phyloP scores from a whole-genome alignment of 495 filamentous ascomycete genomes.

The Pseudoneurospora amorphoporcata region DNA sequence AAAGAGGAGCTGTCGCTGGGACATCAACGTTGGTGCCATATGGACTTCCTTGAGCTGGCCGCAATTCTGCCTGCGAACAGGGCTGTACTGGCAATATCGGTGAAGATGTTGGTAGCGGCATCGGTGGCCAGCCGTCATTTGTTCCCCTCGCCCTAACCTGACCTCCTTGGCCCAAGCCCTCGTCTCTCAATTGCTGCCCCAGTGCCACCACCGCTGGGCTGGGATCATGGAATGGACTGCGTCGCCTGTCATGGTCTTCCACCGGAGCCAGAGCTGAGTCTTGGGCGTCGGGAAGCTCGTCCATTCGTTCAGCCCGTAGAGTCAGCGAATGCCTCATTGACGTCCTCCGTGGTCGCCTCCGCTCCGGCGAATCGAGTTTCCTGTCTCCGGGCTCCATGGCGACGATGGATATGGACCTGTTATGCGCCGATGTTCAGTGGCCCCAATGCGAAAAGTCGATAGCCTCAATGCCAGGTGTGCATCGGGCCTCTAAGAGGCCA shows the following conservation, averaged over 20 bases:
- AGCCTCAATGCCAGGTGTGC: neutral
- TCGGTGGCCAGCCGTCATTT: too few species aligned
- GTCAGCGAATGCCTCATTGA: slow-evolving; percentile 26
- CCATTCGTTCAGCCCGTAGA: neutral
- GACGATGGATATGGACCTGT: neutral
- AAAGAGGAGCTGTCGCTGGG: neutral
- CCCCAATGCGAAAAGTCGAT: neutral
- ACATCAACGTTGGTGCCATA: neutral
- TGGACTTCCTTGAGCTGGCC: neutral
- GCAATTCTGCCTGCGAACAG: neutral
- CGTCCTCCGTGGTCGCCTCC: slow-evolving; percentile 14
- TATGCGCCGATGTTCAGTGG: neutral
- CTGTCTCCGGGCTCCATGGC: slow-evolving; percentile 27
- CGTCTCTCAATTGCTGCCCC: neutral
- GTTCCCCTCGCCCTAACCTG: neutral
- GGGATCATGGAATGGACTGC: neutral
- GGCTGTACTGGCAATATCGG: neutral
- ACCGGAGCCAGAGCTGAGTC: neutral
- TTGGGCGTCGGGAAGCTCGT: neutral
- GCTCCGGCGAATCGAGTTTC: slow-evolving; percentile 13
- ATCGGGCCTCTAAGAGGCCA: neutral
- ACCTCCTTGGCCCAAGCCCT: slow-evolving; percentile 1
- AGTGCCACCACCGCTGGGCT: neutral
- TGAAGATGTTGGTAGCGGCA: neutral
- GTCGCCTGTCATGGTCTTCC: neutral